phyloP scores from a whole-genome alignment of 805 yeast genomes.

The Barnettozyma salicaria region DNA sequence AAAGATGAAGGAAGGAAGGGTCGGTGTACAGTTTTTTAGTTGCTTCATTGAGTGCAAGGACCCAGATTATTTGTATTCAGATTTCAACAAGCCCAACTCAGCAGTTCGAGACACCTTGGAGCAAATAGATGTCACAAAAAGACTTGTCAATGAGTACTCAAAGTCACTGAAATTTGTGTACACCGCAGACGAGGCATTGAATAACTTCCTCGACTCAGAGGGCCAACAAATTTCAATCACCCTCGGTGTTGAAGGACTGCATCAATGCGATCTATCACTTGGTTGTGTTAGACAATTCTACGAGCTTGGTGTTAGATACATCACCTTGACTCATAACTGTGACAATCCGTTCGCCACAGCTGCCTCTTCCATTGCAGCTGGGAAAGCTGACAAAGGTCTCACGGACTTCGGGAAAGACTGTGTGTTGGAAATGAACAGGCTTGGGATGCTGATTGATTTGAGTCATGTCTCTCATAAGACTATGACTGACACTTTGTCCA shows the following conservation, averaged over 20 bases:
- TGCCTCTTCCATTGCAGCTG: conserved; percentile 42
- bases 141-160: conserved; percentile 38
- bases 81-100: conserved; percentile 38
- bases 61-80: conserved; percentile 34
- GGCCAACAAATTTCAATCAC: conserved; percentile 38
- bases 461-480: conserved; percentile 44
- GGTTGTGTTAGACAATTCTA: conserved; percentile 44
- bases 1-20: conserved; percentile 36
- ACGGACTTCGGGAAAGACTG: conserved; percentile 47
- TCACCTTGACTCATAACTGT: conserved; percentile 50
- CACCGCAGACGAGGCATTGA: conserved; percentile 37
- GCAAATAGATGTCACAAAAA: conserved; percentile 44
- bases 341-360: conserved; percentile 55
- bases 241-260: conserved; percentile 50
- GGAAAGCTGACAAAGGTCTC: conserved; percentile 40
- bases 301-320: conserved; percentile 47
- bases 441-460: conserved; percentile 48
- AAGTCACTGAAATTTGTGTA: conserved; percentile 35
- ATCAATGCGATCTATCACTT: conserved; percentile 44
- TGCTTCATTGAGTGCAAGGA: conserved; percentile 43
- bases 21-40: conserved; percentile 47
- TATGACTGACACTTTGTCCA: conserved; percentile 38
- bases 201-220: conserved; percentile 26
- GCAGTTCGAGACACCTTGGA: conserved; percentile 49
- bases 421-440: conserved; percentile 48